Evolutionary conservation across 2,329 filamentous ascomycete species (phyloP), one percentile per base, ranked within the genome.

Genomic region (Aspergillus melleus): DNA sequence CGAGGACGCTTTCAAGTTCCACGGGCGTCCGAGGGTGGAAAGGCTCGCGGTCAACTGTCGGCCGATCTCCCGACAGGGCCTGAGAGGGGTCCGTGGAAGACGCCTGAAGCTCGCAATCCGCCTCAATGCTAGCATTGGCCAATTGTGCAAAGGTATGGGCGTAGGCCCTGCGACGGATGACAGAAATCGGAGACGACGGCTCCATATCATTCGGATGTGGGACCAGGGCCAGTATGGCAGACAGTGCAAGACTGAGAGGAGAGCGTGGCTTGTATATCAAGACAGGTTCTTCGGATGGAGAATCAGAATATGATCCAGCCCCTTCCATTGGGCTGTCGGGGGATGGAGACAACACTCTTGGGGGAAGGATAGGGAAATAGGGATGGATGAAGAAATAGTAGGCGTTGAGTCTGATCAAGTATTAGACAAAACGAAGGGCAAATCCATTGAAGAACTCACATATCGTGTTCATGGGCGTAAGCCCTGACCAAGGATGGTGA

Each of bases 381-480:
- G 68, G 57, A 64, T 80, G 78, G 55, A 80, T 76, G 57, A 78
- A 80, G 49, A 77, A 74, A 58, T 80, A 80, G 57, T 80, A 80
- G 39, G 75, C 78, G 61, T 79, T 78, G 52, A 80, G 68, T 64
- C 78, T 80, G 36, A 1, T 14, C 4, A 14, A 14, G 50, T 2
- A 57, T 71, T 57, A 70, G 65, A 64, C 58, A n/a, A 29, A 29
- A 29, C 26, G 49, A 26, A 20, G 6, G 49, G 52, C 55, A 9
- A 9, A 9, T 29, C 3, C 44, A 29, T n/a, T 26, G 49, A 11
- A 29, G 5, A 54, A 68, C 76, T 63, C 61, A 78, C 77, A 79
- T 77, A 44, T 77, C 75, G 49, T 71, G 64, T 58, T 79, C 77
- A 59, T 68, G 76, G 44, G 74, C 74, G 57, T 79, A 79, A 2